A percentile compares a stretch with the other conserved stretches of the same genome.
phyloP scores from a whole-genome alignment of 352 stramenopile genomes.

The Pythium utonaiense region DNA sequence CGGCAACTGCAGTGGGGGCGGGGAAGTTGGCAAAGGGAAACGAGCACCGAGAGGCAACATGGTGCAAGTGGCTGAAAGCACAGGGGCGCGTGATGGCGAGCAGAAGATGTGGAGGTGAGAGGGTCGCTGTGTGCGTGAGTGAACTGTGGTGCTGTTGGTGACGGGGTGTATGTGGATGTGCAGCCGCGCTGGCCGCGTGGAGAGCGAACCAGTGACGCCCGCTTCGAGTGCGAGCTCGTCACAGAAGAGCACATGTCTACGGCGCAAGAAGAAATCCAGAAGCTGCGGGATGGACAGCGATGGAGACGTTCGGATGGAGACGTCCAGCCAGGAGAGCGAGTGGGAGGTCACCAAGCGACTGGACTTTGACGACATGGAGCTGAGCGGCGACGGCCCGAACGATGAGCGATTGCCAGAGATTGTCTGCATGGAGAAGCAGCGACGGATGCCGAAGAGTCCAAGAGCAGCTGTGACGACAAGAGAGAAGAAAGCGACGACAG shows the following conservation, averaged over 20 bases:
- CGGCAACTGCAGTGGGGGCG: constrained; percentile 13
- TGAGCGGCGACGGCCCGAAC: not conserved
- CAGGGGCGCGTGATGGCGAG: not conserved
- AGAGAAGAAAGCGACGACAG: not conserved
- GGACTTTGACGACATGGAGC: constrained; percentile 13
- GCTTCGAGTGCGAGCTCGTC: not conserved
- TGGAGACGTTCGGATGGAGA: not conserved
- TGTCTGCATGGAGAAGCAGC: too few species aligned
- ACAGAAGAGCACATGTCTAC: constrained; percentile 8
- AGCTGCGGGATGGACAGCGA: not conserved
- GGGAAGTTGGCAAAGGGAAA: constrained; percentile 7
- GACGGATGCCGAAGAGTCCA: not conserved
- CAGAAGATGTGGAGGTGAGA: not conserved
- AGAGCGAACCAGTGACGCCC: not conserved
- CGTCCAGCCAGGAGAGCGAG: constrained; percentile 2
- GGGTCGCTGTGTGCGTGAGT: not conserved
- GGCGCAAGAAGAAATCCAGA: constrained; percentile 17
- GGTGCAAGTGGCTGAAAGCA: not conserved
- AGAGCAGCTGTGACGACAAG: not conserved
- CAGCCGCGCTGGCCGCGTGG: too few species aligned
- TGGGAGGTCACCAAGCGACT: constrained; percentile 14
- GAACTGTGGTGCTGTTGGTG: not conserved
- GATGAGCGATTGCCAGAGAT: not conserved
- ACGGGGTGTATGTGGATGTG: not conserved
- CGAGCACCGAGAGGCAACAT: not conserved